These are phyloP conservation scores for Penicillium arizonense DNA, from an alignment of 495 filamentous ascomycete species.

Conservation along the genomic window DNA sequence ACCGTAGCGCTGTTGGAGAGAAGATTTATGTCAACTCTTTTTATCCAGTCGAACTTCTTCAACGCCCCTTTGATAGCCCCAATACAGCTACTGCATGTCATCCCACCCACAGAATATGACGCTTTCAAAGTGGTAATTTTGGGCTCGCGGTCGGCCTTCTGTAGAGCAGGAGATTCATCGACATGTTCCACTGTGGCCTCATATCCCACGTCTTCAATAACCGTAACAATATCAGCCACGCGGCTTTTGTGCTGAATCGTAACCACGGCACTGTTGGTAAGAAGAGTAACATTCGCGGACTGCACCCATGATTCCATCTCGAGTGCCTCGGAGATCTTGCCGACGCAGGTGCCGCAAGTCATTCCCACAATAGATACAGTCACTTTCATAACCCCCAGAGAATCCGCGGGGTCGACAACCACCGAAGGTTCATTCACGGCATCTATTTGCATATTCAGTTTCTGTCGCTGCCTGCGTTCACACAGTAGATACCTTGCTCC, in stretches of 20 bases:
- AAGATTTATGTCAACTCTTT: slow-evolving; percentile 58
- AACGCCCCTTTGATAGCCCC: slow-evolving; percentile 56
- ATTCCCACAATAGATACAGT: slow-evolving; percentile 42
- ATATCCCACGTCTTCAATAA: slow-evolving; percentile 41
- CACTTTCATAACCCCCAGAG: background rate
- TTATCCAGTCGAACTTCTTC: slow-evolving; percentile 53
- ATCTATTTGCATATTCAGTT: too few species aligned
- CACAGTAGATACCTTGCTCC: too few species aligned
- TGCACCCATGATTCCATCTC: slow-evolving; percentile 27
- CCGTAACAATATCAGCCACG: slow-evolving; percentile 24
- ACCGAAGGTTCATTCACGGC: too few species aligned
- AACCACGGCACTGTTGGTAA: slow-evolving; percentile 46
- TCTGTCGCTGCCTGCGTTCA: too few species aligned
- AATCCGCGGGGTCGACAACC: too few species aligned
- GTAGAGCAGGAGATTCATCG: background rate
- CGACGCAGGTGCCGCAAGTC: slow-evolving; percentile 50
- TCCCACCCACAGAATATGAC: slow-evolving; percentile 1
- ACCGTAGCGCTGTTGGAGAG: slow-evolving; percentile 40
- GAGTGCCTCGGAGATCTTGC: slow-evolving; percentile 32
- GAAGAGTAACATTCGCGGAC: slow-evolving; percentile 41
- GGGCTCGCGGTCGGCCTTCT: background rate
- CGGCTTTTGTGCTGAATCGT: slow-evolving; percentile 28
- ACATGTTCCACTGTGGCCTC: slow-evolving; percentile 18
- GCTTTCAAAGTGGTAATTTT: slow-evolving; percentile 28
- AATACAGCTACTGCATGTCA: slow-evolving; percentile 57